Percentiles rank a stretch among this genome's conserved stretches.
Conservation (phyloP, 257 asterid genomes). For the Penstemon davidsonii region DNA sequence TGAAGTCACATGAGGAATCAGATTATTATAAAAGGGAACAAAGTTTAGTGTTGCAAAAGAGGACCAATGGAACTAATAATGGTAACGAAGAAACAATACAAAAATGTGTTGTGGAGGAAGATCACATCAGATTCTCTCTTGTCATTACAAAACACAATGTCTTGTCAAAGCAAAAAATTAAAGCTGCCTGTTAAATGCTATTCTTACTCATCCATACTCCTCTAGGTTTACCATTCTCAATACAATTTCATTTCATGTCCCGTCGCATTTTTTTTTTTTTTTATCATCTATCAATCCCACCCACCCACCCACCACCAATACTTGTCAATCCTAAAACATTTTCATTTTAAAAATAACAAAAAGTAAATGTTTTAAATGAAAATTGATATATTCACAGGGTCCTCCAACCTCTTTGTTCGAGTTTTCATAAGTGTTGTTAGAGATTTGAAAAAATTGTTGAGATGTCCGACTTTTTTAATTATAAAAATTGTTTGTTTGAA, state of each 20-base stretch:
- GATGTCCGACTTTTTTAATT: no score
- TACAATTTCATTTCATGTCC: constrained; percentile 41
- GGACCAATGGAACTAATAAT: constrained; percentile 23
- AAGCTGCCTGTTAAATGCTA: constrained; percentile 31
- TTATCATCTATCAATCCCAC: constrained; percentile 33
- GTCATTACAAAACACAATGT: constrained; percentile 35
- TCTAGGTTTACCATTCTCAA: constrained; percentile 27
- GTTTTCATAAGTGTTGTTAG: no score
- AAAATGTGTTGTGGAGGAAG: constrained; percentile 34
- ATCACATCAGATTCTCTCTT: constrained; percentile 48
- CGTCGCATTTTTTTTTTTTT: constrained; percentile 24
- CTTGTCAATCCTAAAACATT: no score
- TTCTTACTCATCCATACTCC: neutral
- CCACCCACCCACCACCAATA: constrained; percentile 22
- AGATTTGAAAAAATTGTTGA: no score
- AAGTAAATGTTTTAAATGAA: no score
- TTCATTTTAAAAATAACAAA: no score
- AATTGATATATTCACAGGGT: no score
- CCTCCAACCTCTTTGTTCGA: no score
- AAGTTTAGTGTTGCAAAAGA: neutral
- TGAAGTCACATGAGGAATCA: no score
- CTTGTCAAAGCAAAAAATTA: constrained; percentile 47
- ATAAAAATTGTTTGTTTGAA: no score
- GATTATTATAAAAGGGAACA: neutral
- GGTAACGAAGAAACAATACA: constrained; percentile 24